Percentiles rank a stretch among this genome's conserved stretches.
phyloP scores from a whole-genome alignment of 495 filamentous ascomycete genomes.

The Penicillium waksmanii region DNA sequence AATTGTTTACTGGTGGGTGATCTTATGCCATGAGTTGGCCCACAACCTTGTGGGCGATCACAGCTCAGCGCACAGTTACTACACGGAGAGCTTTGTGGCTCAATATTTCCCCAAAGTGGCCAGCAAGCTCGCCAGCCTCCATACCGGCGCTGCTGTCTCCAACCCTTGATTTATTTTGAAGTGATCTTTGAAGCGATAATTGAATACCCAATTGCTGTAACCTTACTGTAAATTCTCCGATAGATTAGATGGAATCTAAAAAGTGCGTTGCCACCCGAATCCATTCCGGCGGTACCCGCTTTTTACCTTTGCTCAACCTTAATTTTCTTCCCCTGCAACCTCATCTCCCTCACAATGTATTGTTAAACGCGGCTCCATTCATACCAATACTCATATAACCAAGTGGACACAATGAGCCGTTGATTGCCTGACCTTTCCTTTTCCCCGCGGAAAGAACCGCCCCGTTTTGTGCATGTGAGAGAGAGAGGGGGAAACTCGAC shows the following conservation, averaged over 20 bases:
- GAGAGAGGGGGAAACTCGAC: conserved; percentile 4
- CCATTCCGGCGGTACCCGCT: conserved; percentile 35
- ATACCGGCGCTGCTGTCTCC: neutral
- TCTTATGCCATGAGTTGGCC: conserved; percentile 88
- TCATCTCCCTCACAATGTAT: conserved; percentile 22
- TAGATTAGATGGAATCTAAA: too few relatives aligned
- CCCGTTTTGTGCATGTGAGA: neutral
- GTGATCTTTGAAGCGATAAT: conserved; percentile 2
- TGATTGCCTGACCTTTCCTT: conserved; percentile 1
- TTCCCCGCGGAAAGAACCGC: neutral
- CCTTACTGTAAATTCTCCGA: neutral
- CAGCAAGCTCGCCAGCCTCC: conserved; percentile 37
- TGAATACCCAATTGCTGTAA: conserved; percentile 18
- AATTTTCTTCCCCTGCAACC: conserved; percentile 21
- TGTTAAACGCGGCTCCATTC: conserved; percentile 12
- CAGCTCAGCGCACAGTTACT: conserved; percentile 82
- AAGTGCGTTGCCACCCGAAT: conserved; percentile 20
- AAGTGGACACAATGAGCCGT: conserved; percentile 5
- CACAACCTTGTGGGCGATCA: conserved; percentile 87
- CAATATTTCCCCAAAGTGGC: conserved; percentile 58
- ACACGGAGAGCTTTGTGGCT: conserved; percentile 60
- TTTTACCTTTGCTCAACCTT: conserved; percentile 31
- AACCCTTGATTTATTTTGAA: neutral
- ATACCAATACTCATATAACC: neutral
- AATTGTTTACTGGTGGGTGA: conserved; percentile 87